Evolutionary conservation across 106 monocot genomes (phyloP), one percentile per base, ranked within the genome.

Genomic region (Hemerocallis citrina): DNA sequence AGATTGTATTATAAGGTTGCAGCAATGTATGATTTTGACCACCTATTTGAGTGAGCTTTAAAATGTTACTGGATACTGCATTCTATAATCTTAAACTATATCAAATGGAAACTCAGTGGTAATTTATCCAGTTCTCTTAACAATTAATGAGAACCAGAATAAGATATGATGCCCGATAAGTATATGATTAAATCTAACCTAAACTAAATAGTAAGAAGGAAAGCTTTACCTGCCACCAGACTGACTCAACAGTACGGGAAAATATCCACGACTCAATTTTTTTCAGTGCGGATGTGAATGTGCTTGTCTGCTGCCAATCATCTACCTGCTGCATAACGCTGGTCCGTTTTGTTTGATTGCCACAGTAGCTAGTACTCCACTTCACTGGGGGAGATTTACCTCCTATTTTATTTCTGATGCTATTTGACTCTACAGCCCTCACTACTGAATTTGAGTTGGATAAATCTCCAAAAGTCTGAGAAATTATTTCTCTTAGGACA

Each of bases 191-290:
- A 19, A 15, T 54, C 14, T 4, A 11, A 29, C 12, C 29, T 13
- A 37, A 29, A 30, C 52, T n/a, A n/a, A n/a, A n/a, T n/a, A n/a
- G n/a, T n/a, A n/a, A n/a, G n/a, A n/a, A n/a, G n/a, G n/a, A n/a
- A n/a, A n/a, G n/a, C n/a, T 38, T 64, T 71, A 93, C 92, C 88
- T 93, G 92, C 92, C 88, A 93, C 92, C 92, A 93, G 13, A 93
- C 87, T 55, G 92, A 93, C 58, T 93, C 92, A 38, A 93, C 81
- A 47, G 79, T 76, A 56, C 88, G 73, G 38, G 81, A 81, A 69
- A 93, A 93, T 20, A 93, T 85, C 92, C 92, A 93, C 55, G 79
- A 79, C 58, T 93, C 92, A 16, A 93, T 81, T 72, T 79, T 93
- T 67, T 85, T 74, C 33, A 93, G 55, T 31, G 92, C 92, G 72